Evolutionary conservation across 2,329 filamentous ascomycete genomes (phyloP), one percentile per base, ranked within the genome.

Genomic region (Nothophaeocryptopus gaeumannii): DNA sequence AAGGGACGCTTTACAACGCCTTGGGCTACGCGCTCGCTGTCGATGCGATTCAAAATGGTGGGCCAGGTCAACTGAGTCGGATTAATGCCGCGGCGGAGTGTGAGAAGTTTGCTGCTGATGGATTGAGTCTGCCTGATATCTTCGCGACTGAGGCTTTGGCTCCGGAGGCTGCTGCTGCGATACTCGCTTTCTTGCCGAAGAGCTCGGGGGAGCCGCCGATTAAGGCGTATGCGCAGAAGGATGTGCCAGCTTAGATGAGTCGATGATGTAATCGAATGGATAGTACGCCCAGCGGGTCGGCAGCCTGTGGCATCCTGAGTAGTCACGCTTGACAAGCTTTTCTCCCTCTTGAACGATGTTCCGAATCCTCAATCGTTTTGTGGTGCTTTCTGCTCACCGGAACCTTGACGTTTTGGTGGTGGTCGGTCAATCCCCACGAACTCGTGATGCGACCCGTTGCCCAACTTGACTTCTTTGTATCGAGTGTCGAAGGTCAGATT

Each of bases 1-100:
- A 77, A 46, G 71, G 71, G 1, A 66, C 77, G 33, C 63, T 80
- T 34, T 76, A 72, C 50, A 75, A 78, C 50, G 70, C 74, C 1
- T 59, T 79, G 20, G 67, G 68, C 0, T 72, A 69, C 53, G 66
- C 63, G 3, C 59, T 80, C 33, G 67, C 72, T 5, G 64, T 72
- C 13, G 76, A 78, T 61, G 77, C 75, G 7, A 64, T 80, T 53
- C 67, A 57, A 13, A 66, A 78, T 54, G 68, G 67, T 39, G 76
- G 77, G 2, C 74, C 73, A 0, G 75, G 69, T 0, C 52, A 67
- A 12, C 45, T 70, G 5, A 62, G 54, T 2, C 62, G 74, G 4
- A 56, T 78, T 16, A 59, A 74, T 55, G 50, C 71, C 31, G 53
- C 51, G 8, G 58, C 54, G 4, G 66, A 73, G 12, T 78, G 76